Conservation (phyloP, 306 rosid genomes). For the Astragalus membranaceus region DNA sequence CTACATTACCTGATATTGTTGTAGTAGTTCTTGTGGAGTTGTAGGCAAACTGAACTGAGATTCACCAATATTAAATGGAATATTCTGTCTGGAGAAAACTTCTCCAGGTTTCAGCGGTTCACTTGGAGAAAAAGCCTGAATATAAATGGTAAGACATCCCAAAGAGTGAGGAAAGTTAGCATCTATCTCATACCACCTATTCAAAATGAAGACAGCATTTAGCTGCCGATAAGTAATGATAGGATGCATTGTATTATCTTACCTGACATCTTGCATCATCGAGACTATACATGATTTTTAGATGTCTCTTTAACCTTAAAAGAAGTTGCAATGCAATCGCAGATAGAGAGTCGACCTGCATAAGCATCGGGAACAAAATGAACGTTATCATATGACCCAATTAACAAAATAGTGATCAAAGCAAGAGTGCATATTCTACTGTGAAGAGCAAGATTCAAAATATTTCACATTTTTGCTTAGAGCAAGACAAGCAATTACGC, state of each 20-base stretch:
- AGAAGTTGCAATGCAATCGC: slow-evolving; percentile 91
- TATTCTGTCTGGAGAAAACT: slow-evolving; percentile 63
- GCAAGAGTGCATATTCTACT: neutral
- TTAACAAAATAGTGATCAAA: neutral
- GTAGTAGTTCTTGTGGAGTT: slow-evolving; percentile 61
- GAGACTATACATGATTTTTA: slow-evolving; percentile 73
- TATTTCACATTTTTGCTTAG: neutral
- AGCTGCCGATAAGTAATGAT: neutral
- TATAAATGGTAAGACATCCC: slow-evolving; percentile 6
- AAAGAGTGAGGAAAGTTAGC: neutral
- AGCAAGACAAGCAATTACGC: neutral
- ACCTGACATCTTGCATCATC: slow-evolving; percentile 94
- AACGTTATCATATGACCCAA: neutral
- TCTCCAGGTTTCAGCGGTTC: slow-evolving; percentile 90
- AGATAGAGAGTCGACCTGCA: slow-evolving; percentile 71
- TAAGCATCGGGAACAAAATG: slow-evolving; percentile 11
- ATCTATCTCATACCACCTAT: neutral
- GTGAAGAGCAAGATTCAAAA: neutral
- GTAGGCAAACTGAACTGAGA: slow-evolving; percentile 63
- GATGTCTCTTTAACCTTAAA: slow-evolving; percentile 88
- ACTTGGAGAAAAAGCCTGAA: slow-evolving; percentile 78
- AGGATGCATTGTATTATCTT: neutral
- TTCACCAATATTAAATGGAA: slow-evolving; percentile 57
- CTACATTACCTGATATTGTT: slow-evolving; percentile 69
- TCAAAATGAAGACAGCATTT: neutral